phyloP scores from a whole-genome alignment of 1,284 basidiomycete species.

The Boletus semigastroideus region DNA sequence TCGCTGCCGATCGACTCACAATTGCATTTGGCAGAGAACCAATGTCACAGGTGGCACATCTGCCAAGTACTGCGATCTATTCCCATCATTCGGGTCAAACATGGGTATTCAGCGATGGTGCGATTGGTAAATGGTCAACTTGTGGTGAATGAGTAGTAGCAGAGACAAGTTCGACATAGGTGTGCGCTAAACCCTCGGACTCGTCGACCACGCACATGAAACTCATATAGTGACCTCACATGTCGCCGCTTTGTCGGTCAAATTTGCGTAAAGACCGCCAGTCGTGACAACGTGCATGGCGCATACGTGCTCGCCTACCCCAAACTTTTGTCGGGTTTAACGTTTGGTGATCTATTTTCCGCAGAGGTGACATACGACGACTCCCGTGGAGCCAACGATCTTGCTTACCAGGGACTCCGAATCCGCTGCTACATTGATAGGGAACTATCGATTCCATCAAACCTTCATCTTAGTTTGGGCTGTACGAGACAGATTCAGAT shows the following conservation, averaged over 20 bases:
- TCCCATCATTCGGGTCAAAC: constrained; percentile 12
- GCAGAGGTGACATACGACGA: constrained; percentile 7
- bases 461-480: constrained; percentile 15
- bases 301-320: constrained; percentile 1
- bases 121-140: not conserved
- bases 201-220: constrained; percentile 21
- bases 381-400: constrained; percentile 20
- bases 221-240: constrained; percentile 10
- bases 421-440: constrained; percentile 18
- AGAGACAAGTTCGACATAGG: constrained; percentile 5
- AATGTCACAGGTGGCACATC: not conserved
- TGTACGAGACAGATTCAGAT: constrained; percentile 12
- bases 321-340: constrained; percentile 6
- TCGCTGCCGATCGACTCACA: constrained; percentile 19
- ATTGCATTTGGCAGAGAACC: constrained; percentile 20
- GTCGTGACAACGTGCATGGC: constrained; percentile 15
- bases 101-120: not conserved
- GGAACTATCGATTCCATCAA: constrained; percentile 6
- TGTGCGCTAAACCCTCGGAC: constrained; percentile 22
- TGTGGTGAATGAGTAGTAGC: not conserved
- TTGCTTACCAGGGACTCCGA: constrained; percentile 12
- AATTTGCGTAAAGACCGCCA: constrained; percentile 15
- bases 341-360: constrained; percentile 2
- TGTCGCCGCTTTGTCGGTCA: constrained; percentile 4
- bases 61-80: constrained; percentile 1